Evolutionary conservation across 257 asterid genomes (phyloP), one percentile per base, ranked within the genome.

Genomic region (Ligustrum vulgare): DNA sequence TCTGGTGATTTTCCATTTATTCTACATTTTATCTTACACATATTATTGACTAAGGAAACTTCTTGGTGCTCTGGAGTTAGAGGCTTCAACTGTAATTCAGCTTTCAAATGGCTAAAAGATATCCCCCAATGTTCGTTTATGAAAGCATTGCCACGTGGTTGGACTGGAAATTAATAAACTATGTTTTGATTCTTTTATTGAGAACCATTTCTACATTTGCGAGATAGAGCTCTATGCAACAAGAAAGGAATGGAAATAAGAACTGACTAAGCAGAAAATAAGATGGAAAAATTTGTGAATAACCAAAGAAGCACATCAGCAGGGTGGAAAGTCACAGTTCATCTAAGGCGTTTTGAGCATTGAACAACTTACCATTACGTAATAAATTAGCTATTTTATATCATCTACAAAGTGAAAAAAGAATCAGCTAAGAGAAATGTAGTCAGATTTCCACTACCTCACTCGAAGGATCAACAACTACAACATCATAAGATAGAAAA

Each of bases 61-160:
- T 60, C 11, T 60, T 60, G 67, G 15, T 25, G 22, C 34, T 9
- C 35, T 60, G 33, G 67, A 10, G 5, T 23, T 9, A 8, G 5
- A 60, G 66, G 67, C 33, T 60, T 60, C 33, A 23, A 23, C 12
- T 9, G 16, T 8, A 60, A 20, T 60, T 54, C 64, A 20, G 18
- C 67, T 25, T 60, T 66, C 68, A 39, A 39, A 69, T 64, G 20
- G 71, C 72, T 2, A 41, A 68, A 64, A 60, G 32, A 60, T 8
- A 60, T 60, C 16, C 34, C 32, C 67, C 32, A 20, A 0, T 60
- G 67, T 22, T 60, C 32, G 0, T 58, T 56, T 56, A 9, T n/a
- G 33, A 22, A 25, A 22, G 67, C 33, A 25, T 8, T 10, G 62
- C 62, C 25, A 51, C n/a, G 10, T 16, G 23, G 62, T 51, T 16